Percentiles rank a stretch among this genome's conserved stretches.
These are phyloP conservation scores for Endoconidiophora polonica DNA, from an alignment of 2,329 filamentous ascomycete genomes.

Conservation along the genomic window DNA sequence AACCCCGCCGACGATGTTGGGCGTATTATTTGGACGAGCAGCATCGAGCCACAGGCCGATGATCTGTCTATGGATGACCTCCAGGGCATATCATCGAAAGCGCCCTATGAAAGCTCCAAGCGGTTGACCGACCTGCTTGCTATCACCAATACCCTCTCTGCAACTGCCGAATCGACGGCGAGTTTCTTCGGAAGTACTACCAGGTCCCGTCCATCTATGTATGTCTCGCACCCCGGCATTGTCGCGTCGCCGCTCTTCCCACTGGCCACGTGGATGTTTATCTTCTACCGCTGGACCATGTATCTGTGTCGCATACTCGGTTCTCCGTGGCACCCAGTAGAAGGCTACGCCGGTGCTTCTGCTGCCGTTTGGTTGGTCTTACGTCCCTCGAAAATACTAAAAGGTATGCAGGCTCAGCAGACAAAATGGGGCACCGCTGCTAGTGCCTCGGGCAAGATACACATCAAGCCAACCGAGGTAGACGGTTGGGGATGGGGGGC, in stretches of 20 bases:
- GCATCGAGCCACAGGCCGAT: conserved; percentile 46
- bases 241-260: conserved; percentile 69
- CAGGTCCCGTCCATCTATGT: conserved; percentile 40
- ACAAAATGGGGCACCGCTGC: conserved; percentile 75
- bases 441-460: conserved; percentile 37
- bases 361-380: conserved; percentile 67
- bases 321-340: conserved; percentile 72
- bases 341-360: conserved; percentile 59
- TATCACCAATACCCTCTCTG: conserved; percentile 54
- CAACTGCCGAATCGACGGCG: conserved; percentile 28
- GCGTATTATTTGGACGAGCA: conserved; percentile 75
- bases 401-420: conserved; percentile 36
- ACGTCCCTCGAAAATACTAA: conserved; percentile 43
- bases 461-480: conserved; percentile 63
- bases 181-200: conserved; percentile 10
- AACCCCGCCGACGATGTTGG: conserved; percentile 28
- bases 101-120: conserved; percentile 76
- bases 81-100: conserved; percentile 46
- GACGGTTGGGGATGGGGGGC: conserved; percentile 67
- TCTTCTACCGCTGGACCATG: conserved; percentile 50
- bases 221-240: conserved; percentile 74
- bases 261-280: conserved; percentile 51
- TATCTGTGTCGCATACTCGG: conserved; percentile 61
- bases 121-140: conserved; percentile 69
- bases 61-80: conserved; percentile 53